phyloP scores from a whole-genome alignment of 495 filamentous ascomycete genomes.

The Paragyromitra xinjiangensis region DNA sequence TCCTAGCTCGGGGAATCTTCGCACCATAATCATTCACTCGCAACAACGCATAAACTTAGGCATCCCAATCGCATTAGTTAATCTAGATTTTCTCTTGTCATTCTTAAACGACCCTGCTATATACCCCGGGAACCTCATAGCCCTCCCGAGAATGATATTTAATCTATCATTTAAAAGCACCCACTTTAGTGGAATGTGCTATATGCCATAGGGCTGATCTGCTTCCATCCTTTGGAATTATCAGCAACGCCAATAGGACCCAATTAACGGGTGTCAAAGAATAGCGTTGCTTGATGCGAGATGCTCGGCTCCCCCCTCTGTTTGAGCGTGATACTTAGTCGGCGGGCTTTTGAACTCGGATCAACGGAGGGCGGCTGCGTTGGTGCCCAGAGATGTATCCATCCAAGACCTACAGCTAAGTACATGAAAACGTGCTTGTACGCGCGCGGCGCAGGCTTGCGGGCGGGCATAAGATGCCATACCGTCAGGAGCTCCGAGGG shows the following conservation, averaged over 20 bases:
- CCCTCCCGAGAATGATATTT: not conserved
- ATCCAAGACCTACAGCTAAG: not conserved
- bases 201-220: not conserved
- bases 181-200: not conserved
- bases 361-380: slow-evolving; percentile 2
- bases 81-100: not conserved
- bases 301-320: not conserved
- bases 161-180: not conserved
- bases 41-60: not conserved
- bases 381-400: not conserved
- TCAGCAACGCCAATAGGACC: not conserved
- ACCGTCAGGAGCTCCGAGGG: not conserved
- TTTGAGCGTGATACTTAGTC: not conserved
- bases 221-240: not conserved
- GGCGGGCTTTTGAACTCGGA: not conserved
- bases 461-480: not conserved
- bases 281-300: not conserved
- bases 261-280: not conserved
- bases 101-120: not conserved
- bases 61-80: not conserved
- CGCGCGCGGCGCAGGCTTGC: not conserved
- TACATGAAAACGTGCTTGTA: slow-evolving; percentile 6
- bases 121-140: not conserved
- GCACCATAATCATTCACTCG: slow-evolving; percentile 12
- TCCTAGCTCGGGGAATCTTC: not conserved